phyloP scores from a whole-genome alignment of 177 flowering plant genomes.

The Vitis hybrid region DNA sequence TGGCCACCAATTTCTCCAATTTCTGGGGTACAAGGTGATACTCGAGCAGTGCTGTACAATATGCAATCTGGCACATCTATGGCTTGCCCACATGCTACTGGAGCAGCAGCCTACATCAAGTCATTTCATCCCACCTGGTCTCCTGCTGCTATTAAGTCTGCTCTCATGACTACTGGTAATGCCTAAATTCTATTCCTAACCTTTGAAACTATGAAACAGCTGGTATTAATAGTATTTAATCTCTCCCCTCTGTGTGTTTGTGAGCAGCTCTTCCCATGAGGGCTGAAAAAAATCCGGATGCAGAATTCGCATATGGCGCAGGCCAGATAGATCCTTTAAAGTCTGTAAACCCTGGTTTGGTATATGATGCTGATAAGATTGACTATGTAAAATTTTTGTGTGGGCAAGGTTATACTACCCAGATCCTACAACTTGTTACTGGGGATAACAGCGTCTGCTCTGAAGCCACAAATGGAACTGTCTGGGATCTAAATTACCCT shows the following conservation, averaged over 20 bases:
- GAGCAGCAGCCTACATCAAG: constrained; percentile 42
- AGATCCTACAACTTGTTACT: constrained; percentile 11
- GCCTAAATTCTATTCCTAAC: constrained; percentile 46
- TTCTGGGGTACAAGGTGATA: constrained; percentile 4
- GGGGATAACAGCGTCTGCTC: constrained; percentile 21
- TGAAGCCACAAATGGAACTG: constrained; percentile 3
- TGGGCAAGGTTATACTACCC: constrained; percentile 24
- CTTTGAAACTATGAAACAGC: constrained; percentile 4
- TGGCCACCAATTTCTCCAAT: constrained; percentile 2
- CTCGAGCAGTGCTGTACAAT: constrained; percentile 5
- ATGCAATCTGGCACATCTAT: constrained; percentile 30
- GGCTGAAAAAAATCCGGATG: neutral
- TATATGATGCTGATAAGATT: constrained; percentile 24
- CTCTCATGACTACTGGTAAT: constrained; percentile 13
- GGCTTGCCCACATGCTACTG: constrained; percentile 35
- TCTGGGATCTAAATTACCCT: constrained; percentile 26
- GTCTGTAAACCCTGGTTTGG: constrained; percentile 28
- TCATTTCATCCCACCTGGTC: too few relatives aligned
- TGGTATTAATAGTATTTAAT: too few relatives aligned
- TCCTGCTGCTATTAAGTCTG: too few relatives aligned
- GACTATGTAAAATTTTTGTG: constrained; percentile 32
- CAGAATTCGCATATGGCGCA: constrained; percentile 33
- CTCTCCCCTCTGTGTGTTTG: neutral
- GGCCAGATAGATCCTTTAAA: constrained; percentile 29
- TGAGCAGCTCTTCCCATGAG: constrained; percentile 27